Evolutionary conservation across 208 protist genomes (phyloP).

Genomic region (Leishmania arabica): DNA sequence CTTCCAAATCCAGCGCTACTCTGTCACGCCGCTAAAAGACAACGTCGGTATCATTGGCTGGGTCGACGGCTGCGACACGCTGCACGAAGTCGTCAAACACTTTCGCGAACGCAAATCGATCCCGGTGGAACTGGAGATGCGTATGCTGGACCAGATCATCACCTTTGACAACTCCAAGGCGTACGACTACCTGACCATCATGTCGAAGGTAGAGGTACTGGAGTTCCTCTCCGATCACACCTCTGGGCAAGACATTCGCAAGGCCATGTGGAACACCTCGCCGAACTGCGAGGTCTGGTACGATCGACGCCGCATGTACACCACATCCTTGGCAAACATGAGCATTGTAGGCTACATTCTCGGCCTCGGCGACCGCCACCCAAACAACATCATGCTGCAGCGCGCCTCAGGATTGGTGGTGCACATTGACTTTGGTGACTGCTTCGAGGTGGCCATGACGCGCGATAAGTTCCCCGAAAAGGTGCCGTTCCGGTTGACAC

Average conservation of each 20-base stretch:
- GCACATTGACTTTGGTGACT: conserved; percentile 99
- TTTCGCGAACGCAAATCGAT: conserved; percentile 65
- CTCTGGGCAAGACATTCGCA: conserved; percentile 96
- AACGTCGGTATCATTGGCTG: conserved; percentile 99
- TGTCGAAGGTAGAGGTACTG: conserved; percentile 94
- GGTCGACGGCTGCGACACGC: conserved; percentile 97
- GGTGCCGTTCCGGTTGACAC: conserved; percentile 99
- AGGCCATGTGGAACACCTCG: conserved; percentile 96
- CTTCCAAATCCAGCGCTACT: conserved; percentile 93
- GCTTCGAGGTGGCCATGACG: conserved; percentile 99
- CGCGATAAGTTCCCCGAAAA: conserved; percentile 99
- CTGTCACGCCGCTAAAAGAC: conserved; percentile 98
- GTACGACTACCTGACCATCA: conserved; percentile 84
- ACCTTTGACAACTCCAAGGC: conserved; percentile 77
- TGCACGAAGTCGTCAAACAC: conserved; percentile 85
- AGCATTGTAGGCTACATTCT: conserved; percentile 98
- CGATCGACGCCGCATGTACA: conserved; percentile 98
- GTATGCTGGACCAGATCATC: conserved; percentile 87
- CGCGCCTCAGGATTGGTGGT: conserved; percentile 95
- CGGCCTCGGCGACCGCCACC: conserved; percentile 99
- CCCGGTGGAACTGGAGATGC: conserved; percentile 78
- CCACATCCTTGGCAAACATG: conserved; percentile 98
- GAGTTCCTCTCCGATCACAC: conserved; percentile 96
- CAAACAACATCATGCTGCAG: conserved; percentile 99
- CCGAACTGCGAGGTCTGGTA: conserved; percentile 98